Conservation (phyloP, 192 early-diverging fungal species). For the Gonapodya prolifera region DNA sequence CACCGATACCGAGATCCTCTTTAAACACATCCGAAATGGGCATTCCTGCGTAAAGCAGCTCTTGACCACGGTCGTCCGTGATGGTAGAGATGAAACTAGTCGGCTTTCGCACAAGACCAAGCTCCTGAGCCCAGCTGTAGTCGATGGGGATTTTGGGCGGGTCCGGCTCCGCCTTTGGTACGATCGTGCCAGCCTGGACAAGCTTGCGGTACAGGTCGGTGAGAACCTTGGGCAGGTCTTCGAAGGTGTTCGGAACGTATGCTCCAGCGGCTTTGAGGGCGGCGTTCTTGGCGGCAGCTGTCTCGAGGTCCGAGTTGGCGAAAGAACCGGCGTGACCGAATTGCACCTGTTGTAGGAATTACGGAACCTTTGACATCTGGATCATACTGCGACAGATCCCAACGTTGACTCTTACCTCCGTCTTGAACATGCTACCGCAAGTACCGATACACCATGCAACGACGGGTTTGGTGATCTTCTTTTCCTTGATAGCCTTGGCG, state of each 20-base stretch:
- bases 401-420: constrained; percentile 36
- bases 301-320: constrained; percentile 91
- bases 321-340: constrained; percentile 97
- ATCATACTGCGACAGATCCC: too few species aligned
- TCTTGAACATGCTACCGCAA: constrained; percentile 97
- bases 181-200: constrained; percentile 56
- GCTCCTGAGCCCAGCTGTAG: constrained; percentile 97
- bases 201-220: constrained; percentile 64
- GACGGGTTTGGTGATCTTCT: constrained; percentile 92
- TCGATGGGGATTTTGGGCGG: constrained; percentile 97
- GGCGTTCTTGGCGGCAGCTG: constrained; percentile 90
- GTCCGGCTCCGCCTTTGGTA: constrained; percentile 72
- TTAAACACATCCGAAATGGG: constrained; percentile 97
- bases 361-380: not conserved
- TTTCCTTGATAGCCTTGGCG: constrained; percentile 76
- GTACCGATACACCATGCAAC: constrained; percentile 99
- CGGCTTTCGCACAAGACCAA: constrained; percentile 95
- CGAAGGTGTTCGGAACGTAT: constrained; percentile 91
- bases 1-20: constrained; percentile 97
- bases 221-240: constrained; percentile 76
- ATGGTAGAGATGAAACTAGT: constrained; percentile 98
- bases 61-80: constrained; percentile 98
- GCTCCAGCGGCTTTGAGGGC: constrained; percentile 74
- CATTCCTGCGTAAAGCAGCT: constrained; percentile 96
- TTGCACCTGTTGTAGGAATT: constrained; percentile 46